A percentile compares a stretch with the other conserved stretches of the same genome.
Evolutionary conservation across 1,139 yeast genomes (phyloP).

Genomic region (Saccharomyces pastorianus): DNA sequence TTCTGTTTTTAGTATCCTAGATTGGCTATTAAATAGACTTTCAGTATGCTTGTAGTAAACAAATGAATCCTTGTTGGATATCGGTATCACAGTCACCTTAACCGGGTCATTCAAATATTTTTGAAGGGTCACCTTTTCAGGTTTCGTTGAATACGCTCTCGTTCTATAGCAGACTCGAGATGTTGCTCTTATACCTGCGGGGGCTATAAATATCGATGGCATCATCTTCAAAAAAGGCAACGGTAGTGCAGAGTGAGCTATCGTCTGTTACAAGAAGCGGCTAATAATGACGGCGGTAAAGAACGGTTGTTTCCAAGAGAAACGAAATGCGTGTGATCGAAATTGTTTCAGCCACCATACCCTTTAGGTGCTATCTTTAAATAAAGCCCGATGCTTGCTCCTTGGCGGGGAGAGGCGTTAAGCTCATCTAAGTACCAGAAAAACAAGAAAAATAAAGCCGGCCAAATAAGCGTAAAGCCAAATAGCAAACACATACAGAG

Average conservation of each 20-base stretch:
- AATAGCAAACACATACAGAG: too few species aligned
- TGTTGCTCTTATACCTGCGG: background rate
- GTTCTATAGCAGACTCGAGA: background rate
- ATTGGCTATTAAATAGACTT: conserved; percentile 27
- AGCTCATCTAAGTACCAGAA: background rate
- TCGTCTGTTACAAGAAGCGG: too few species aligned
- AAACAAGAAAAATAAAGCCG: background rate
- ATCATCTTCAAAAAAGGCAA: background rate
- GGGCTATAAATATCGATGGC: background rate
- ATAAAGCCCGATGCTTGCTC: background rate
- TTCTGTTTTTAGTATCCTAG: conserved; percentile 30
- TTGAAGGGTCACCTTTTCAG: conserved; percentile 2
- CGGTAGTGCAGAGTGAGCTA: background rate
- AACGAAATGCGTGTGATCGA: background rate
- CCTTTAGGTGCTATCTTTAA: background rate
- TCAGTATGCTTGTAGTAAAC: conserved; percentile 52
- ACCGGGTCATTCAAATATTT: conserved; percentile 33
- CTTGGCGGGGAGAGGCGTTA: background rate
- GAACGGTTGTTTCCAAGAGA: too few species aligned
- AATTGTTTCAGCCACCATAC: background rate
- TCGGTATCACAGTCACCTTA: conserved; percentile 51
- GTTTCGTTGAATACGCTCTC: background rate
- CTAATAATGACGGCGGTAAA: too few species aligned
- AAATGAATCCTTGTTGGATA: conserved; percentile 48
- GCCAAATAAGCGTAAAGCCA: background rate